Percentiles rank a stretch among this genome's conserved stretches.
These are phyloP conservation scores for Claviceps purpurea DNA, from an alignment of 2,329 filamentous ascomycete species.

Conservation along the genomic window DNA sequence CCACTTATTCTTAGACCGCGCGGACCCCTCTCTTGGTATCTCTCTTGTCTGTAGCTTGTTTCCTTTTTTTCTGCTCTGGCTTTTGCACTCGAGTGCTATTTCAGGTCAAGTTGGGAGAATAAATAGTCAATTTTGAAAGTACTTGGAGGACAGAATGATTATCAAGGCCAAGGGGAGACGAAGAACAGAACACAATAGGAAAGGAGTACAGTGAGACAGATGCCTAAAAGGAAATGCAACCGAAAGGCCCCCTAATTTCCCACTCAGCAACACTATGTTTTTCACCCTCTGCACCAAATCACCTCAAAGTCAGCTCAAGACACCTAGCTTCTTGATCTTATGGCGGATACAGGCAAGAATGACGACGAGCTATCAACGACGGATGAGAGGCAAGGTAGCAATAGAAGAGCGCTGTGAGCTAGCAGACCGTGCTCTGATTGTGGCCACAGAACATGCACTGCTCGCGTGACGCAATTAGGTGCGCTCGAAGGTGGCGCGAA, in stretches of 20 bases:
- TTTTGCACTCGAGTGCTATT: constrained; percentile 23
- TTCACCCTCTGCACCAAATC: constrained; percentile 17
- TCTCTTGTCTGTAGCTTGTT: constrained; percentile 11
- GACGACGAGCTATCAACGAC: neutral
- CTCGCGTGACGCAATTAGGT: neutral
- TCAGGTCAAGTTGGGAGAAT: constrained; percentile 22
- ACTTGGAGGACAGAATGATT: constrained; percentile 23
- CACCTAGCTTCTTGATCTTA: constrained; percentile 9
- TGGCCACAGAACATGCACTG: constrained; percentile 1
- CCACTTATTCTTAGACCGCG: constrained; percentile 2
- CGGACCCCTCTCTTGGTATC: neutral
- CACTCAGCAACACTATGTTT: constrained; percentile 17
- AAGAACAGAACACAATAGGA: constrained; percentile 15
- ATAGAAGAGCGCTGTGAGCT: neutral
- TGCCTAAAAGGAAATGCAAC: constrained; percentile 19
- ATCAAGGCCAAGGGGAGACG: constrained; percentile 17
- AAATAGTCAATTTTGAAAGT: constrained; percentile 43
- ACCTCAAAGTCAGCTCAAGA: constrained; percentile 14
- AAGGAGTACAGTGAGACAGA: constrained; percentile 27
- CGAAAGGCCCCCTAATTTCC: constrained; percentile 25
- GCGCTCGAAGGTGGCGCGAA: neutral
- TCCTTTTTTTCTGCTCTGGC: constrained; percentile 15
- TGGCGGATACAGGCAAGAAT: constrained; percentile 11
- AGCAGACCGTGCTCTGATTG: neutral
- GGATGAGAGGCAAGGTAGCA: constrained; percentile 3